These are phyloP conservation scores for Cryptosporidium sp. DNA, from an alignment of 169 alveolate genomes.

Conservation along the genomic window DNA sequence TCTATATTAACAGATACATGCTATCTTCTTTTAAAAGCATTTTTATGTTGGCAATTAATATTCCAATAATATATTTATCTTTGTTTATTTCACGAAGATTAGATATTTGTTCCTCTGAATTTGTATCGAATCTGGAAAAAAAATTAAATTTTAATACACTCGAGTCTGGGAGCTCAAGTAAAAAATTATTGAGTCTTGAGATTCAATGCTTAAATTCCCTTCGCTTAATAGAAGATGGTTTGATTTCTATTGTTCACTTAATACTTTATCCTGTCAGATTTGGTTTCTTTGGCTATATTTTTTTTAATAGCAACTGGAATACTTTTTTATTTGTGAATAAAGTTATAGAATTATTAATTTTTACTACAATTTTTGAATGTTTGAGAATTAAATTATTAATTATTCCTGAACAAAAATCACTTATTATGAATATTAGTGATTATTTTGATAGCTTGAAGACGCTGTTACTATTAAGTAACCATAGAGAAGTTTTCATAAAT, in stretches of 20 bases:
- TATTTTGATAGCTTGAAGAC: constrained; percentile 23
- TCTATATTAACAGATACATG: neutral
- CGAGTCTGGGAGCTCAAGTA: neutral
- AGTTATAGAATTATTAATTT: neutral
- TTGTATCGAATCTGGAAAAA: neutral
- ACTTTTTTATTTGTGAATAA: neutral
- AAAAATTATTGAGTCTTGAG: neutral
- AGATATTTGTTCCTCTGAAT: neutral
- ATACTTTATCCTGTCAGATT: constrained; percentile 51
- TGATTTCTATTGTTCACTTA: neutral
- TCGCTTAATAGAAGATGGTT: constrained; percentile 17
- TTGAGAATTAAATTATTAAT: constrained; percentile 7
- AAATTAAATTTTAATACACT: neutral
- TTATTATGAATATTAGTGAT: neutral
- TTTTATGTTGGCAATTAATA: neutral
- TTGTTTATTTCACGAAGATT: neutral
- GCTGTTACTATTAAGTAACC: constrained; percentile 4
- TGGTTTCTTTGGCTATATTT: constrained; percentile 21
- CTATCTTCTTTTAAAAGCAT: neutral
- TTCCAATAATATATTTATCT: neutral
- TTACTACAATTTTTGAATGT: constrained; percentile 15
- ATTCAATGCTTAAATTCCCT: constrained; percentile 15
- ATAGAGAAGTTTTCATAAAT: neutral
- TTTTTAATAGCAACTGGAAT: constrained; percentile 6
- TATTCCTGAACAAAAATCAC: constrained; percentile 39